Percentiles rank a stretch among this genome's conserved stretches.
These are phyloP conservation scores for Peniophora sp. DNA, from an alignment of 1,284 basidiomycete genomes.

Conservation along the genomic window DNA sequence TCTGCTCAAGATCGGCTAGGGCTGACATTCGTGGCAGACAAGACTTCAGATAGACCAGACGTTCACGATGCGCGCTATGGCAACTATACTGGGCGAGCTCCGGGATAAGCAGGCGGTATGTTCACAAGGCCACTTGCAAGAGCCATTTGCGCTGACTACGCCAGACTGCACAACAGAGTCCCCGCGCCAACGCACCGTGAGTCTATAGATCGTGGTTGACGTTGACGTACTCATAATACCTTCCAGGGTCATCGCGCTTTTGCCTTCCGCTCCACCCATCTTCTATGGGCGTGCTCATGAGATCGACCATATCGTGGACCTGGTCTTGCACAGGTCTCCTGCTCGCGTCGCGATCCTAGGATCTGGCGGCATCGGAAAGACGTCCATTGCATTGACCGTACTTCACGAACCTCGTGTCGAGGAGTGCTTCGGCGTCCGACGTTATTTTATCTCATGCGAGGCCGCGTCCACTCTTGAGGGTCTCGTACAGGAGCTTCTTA, in stretches of 20 bases:
- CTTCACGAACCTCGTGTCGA: slow-evolving; percentile 13
- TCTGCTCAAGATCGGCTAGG: background rate
- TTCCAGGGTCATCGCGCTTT: background rate
- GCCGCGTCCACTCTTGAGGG: slow-evolving; percentile 8
- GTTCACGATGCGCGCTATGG: background rate
- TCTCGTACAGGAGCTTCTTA: slow-evolving; percentile 8
- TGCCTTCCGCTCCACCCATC: background rate
- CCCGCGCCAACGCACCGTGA: background rate
- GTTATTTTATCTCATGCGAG: slow-evolving; percentile 21
- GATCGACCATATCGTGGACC: background rate
- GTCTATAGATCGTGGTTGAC: background rate
- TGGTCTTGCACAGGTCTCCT: background rate
- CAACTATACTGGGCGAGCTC: background rate
- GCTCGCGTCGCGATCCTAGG: slow-evolving; percentile 19
- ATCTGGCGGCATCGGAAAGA: slow-evolving; percentile 28
- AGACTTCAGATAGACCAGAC: background rate
- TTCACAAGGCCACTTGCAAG: background rate
- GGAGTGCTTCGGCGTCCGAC: slow-evolving; percentile 11
- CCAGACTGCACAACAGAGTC: background rate
- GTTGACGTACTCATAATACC: background rate
- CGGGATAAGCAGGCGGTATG: background rate
- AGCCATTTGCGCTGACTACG: background rate
- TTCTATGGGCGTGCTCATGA: background rate
- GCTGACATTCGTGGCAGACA: background rate
- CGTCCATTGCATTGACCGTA: slow-evolving; percentile 19